Evolutionary conservation across 2,329 filamentous ascomycete genomes (phyloP).

Genomic region (Beauveria scarabaeidicola): DNA sequence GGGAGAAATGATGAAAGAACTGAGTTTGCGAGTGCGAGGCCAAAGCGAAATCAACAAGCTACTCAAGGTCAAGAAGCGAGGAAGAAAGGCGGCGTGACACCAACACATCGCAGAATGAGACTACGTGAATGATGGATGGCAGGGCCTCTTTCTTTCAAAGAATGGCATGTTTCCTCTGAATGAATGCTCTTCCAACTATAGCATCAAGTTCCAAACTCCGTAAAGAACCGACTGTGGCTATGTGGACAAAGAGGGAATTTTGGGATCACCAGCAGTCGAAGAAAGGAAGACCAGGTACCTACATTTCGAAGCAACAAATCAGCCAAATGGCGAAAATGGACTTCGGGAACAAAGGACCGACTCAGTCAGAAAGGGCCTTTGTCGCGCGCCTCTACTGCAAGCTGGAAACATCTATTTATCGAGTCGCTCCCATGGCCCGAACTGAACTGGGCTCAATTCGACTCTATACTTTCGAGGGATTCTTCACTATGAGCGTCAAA

Average conservation of each 20-base stretch:
- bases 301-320: too few species aligned
- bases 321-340: too few species aligned
- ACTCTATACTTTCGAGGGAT: too few species aligned
- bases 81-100: slow-evolving; percentile 16
- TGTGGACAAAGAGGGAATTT: neutral
- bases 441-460: too few species aligned
- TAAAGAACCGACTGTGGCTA: neutral
- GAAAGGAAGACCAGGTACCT: too few species aligned
- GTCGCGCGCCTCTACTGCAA: too few species aligned
- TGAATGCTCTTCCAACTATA: neutral
- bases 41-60: slow-evolving; percentile 61
- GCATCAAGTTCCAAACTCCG: neutral
- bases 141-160: neutral
- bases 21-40: slow-evolving; percentile 65
- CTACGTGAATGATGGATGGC: neutral
- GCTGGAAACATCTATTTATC: too few species aligned
- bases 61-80: slow-evolving; percentile 42
- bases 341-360: too few species aligned
- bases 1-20: slow-evolving; percentile 72
- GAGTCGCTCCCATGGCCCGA: too few species aligned
- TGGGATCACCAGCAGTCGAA: neutral
- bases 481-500: too few species aligned
- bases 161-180: neutral
- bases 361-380: too few species aligned
- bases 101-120: neutral